Base-by-base conservation (phyloP, 331 rosid species). In the Saraca asoca region DNA sequence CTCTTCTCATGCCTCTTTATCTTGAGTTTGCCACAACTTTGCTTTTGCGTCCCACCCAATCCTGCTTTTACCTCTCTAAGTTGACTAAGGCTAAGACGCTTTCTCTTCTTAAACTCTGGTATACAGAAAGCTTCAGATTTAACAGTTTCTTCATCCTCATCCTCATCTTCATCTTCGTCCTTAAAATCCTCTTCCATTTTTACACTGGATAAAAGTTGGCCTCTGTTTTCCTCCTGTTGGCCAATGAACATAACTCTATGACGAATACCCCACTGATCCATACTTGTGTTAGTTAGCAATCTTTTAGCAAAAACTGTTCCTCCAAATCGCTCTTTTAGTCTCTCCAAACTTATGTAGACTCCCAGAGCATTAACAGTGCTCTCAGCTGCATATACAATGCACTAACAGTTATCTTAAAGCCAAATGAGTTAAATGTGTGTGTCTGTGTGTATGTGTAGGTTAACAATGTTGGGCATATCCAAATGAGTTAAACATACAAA, bases 101-200 rank as follows among this genome's bases (percentile, higher is more conserved):
- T 91, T 79, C 89, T 84, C 83, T 80, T 88, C 76, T 68, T 79
- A 64, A 49, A 15, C 70, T 74, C 86, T 2, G 88, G 87, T 43
- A 78, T 31, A 53, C 62, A 84, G 9, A 72, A 62, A 44, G 81
- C 61, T 70, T 84, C 82, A 38, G 69, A 12, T 53, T 78, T 84
- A 19, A 68, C 51, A 35, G 62, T 5, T 24, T 33, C 72, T 71
- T 80, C 75, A 48, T 55, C 1, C 3, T 24, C 31, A 24, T 24
- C 31, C 31, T 24, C 31, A 24, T 24, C 31, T 24, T 24, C 31
- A 24, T 24, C 78, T 65, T 77, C 88, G 45, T 70, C 78, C 2
- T 73, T 70, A 44, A 72, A 72, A 16, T 78, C 81, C 52, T 75
- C 87, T 65, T 69, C 84, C 45, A 64, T 69, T 17, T 43, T 41